Evolutionary conservation across 306 rosid genomes (phyloP), one percentile per base, ranked within the genome.

Genomic region (Lagenaria siceraria): DNA sequence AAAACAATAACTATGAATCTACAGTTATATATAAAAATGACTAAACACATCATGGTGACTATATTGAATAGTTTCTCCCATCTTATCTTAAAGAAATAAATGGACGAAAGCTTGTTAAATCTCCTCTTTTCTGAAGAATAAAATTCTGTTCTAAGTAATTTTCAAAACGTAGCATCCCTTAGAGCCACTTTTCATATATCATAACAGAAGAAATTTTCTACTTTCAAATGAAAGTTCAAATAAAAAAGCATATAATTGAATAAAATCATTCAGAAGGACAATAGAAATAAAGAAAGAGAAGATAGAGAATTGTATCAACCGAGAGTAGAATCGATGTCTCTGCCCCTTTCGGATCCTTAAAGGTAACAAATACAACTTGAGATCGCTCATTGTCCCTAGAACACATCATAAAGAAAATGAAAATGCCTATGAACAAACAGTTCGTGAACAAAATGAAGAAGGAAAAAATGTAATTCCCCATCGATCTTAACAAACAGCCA

Each of bases 271-370:
- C 56, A 40, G 31, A 66, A 51, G 48, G 13, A 18, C 38, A 35
- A 3, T 59, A 9, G 11, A 70, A 36, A 52, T 35, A 33, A 25
- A 81, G 18, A 24, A 36, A 70, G n/a, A 56, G 15, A 58, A 74
- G 9, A 56, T 9, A 55, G 55, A 71, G 15, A 49, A 72, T 8
- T 49, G 76, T 43, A 48, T 49, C 43, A 18, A 80, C 96, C 91
- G 93, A 87, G 56, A 91, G 91, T 53, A 91, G 90, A 79, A 86
- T 86, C 11, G 93, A 87, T 36, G 91, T 89, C 79, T 91, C 89
- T 42, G 91, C 89, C 54, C 86, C 93, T 60, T 83, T 83, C 53
- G 86, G 3, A 54, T 82, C 87, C 69, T 81, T 89, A 83, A 91
- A 91, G 78, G 96, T 86, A 77, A 90, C 89, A 80, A 83, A 83